Percentiles rank a stretch among this genome's conserved stretches.
Conservation (phyloP, 1,284 basidiomycete species). For the Ganoderma sp. region DNA sequence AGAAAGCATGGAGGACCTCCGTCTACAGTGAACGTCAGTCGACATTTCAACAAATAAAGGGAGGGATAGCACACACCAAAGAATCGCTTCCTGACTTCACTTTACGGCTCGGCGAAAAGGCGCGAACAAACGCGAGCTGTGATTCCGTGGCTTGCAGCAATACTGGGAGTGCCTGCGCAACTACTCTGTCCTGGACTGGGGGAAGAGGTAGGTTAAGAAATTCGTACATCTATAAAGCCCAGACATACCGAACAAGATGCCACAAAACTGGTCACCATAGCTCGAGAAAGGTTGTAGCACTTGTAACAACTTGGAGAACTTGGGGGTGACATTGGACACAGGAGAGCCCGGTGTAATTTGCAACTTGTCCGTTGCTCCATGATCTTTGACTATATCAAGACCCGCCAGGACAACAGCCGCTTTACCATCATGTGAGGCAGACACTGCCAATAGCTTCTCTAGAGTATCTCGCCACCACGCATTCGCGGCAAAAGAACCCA, state of each 20-base stretch:
- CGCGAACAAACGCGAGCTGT: conserved; percentile 37
- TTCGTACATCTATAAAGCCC: background rate
- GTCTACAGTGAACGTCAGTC: conserved; percentile 39
- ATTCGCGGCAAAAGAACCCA: conserved; percentile 70
- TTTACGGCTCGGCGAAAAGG: conserved; percentile 29
- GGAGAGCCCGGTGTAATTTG: conserved; percentile 58
- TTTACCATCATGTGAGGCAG: background rate
- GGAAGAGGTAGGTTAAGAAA: background rate
- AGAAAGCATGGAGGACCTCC: conserved; percentile 54
- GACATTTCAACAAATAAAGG: background rate
- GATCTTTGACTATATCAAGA: conserved; percentile 52
- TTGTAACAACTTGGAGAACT: conserved; percentile 64
- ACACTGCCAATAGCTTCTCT: conserved; percentile 36
- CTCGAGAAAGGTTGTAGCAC: conserved; percentile 58
- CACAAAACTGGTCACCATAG: conserved; percentile 62
- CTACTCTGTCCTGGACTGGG: conserved; percentile 51
- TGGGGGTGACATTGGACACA: conserved; percentile 67
- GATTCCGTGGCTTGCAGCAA: conserved; percentile 44
- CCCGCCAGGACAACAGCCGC: background rate
- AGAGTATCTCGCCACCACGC: conserved; percentile 64
- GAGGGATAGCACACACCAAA: background rate
- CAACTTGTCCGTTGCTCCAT: conserved; percentile 66
- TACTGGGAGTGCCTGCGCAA: conserved; percentile 54
- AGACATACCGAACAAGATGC: conserved; percentile 63
- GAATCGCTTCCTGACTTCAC: background rate